Percentiles rank a stretch among this genome's conserved stretches.
Conservation (phyloP, 108 stramenopile species). For the Pseudonitzschia pungens region DNA sequence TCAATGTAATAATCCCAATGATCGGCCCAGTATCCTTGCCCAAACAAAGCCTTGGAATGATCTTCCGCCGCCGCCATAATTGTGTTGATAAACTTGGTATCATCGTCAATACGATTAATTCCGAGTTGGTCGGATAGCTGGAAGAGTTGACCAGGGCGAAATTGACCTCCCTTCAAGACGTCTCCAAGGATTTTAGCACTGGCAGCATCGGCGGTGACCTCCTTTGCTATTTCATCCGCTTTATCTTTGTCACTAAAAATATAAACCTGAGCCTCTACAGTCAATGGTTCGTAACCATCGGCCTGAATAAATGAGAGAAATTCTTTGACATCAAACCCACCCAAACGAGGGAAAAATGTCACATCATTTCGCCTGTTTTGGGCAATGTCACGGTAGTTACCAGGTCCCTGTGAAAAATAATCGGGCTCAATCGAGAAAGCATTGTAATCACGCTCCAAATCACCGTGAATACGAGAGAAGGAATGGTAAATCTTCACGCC, state of each 20-base stretch:
- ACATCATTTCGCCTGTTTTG: conserved; percentile 96
- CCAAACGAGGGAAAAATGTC: conserved; percentile 84
- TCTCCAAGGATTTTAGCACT: conserved; percentile 56
- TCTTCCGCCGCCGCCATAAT: conserved; percentile 68
- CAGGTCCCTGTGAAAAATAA: conserved; percentile 92
- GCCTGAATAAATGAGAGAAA: conserved; percentile 94
- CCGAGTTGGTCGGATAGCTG: conserved; percentile 67
- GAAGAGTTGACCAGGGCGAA: conserved; percentile 94
- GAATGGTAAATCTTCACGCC: conserved; percentile 89
- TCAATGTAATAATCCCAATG: conserved; percentile 94
- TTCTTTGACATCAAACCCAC: conserved; percentile 81
- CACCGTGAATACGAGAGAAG: conserved; percentile 95
- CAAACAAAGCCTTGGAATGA: conserved; percentile 77
- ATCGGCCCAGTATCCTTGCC: conserved; percentile 87
- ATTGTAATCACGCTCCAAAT: conserved; percentile 98
- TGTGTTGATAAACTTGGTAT: conserved; percentile 67
- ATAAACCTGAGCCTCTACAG: conserved; percentile 88
- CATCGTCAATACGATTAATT: conserved; percentile 56
- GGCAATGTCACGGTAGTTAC: conserved; percentile 96
- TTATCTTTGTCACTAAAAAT: conserved; percentile 51
- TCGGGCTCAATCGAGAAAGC: conserved; percentile 89
- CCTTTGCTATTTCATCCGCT: conserved; percentile 59
- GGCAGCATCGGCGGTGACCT: conserved; percentile 56
- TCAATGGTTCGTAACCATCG: conserved; percentile 96
- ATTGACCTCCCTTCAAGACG: conserved; percentile 75